Conservation (phyloP, 1,284 basidiomycete species). For the Leccinum pachyderme region DNA sequence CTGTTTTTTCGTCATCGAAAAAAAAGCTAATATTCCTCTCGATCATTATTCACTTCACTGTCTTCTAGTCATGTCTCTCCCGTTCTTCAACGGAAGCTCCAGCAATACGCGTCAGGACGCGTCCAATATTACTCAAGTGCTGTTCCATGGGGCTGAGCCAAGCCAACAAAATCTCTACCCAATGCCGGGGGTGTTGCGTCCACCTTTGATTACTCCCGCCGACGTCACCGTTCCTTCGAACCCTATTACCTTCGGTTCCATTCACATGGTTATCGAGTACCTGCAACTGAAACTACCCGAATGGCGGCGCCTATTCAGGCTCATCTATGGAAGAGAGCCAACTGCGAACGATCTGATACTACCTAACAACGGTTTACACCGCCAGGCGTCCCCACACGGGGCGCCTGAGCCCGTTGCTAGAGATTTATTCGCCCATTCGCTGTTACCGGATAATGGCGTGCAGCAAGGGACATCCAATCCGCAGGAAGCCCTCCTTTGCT, state of each 20-base stretch:
- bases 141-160: too few species aligned
- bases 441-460: too few species aligned
- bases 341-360: too few species aligned
- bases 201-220: not conserved
- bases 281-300: too few species aligned
- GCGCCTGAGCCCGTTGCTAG: not conserved
- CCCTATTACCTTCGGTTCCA: not conserved
- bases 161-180: not conserved
- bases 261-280: too few species aligned
- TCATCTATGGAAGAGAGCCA: too few species aligned
- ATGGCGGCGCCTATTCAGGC: too few species aligned
- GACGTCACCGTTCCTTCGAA: not conserved
- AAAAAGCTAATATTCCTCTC: not conserved
- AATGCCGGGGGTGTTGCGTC: not conserved
- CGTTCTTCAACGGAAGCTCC: not conserved
- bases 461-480: not conserved
- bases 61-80: constrained; percentile 2
- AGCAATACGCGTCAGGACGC: not conserved
- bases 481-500: not conserved
- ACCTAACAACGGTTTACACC: not conserved
- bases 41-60: not conserved
- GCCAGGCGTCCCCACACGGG: too few species aligned
- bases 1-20: not conserved
- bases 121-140: not conserved
- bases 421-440: too few species aligned